These are phyloP conservation scores for Candida tammaniensis DNA, from an alignment of 805 yeast genomes.

Conservation along the genomic window DNA sequence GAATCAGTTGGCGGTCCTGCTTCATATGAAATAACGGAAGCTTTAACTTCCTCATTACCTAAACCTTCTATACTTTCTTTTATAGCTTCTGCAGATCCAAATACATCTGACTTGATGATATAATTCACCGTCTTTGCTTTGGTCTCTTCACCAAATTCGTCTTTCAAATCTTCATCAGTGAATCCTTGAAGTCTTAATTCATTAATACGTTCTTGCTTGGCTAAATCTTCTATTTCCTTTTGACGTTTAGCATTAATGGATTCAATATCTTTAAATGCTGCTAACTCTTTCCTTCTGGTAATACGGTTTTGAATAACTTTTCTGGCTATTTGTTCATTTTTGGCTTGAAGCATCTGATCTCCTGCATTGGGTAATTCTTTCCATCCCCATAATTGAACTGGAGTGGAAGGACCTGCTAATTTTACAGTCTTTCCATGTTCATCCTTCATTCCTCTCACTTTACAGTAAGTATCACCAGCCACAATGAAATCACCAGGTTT, in stretches of 20 bases:
- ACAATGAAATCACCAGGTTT: slow-evolving; percentile 71
- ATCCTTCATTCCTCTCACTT: slow-evolving; percentile 73
- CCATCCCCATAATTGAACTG: slow-evolving; percentile 94
- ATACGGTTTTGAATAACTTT: slow-evolving; percentile 66
- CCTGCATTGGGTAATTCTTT: slow-evolving; percentile 90
- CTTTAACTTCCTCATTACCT: slow-evolving; percentile 84
- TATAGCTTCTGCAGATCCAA: slow-evolving; percentile 94
- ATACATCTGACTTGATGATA: slow-evolving; percentile 86
- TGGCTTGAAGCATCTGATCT: slow-evolving; percentile 74
- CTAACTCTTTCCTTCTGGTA: slow-evolving; percentile 48
- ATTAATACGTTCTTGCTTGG: slow-evolving; percentile 51
- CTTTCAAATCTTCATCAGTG: slow-evolving; percentile 42
- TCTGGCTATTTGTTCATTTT: slow-evolving; percentile 71
- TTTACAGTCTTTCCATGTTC: slow-evolving; percentile 65
- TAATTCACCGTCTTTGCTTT: slow-evolving; percentile 41
- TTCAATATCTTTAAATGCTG: slow-evolving; percentile 65
- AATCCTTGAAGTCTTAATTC: slow-evolving; percentile 64
- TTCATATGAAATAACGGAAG: slow-evolving; percentile 65
- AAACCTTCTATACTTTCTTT: slow-evolving; percentile 72
- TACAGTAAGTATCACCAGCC: slow-evolving; percentile 85
- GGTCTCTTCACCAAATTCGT: slow-evolving; percentile 21
- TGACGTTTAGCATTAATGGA: slow-evolving; percentile 65
- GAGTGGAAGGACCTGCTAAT: slow-evolving; percentile 79
- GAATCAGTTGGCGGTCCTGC: slow-evolving; percentile 71
- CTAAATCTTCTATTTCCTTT: slow-evolving; percentile 50